Evolutionary conservation across 1,139 yeast species (phyloP).

Genomic region (Saccharomyces hybrid): DNA sequence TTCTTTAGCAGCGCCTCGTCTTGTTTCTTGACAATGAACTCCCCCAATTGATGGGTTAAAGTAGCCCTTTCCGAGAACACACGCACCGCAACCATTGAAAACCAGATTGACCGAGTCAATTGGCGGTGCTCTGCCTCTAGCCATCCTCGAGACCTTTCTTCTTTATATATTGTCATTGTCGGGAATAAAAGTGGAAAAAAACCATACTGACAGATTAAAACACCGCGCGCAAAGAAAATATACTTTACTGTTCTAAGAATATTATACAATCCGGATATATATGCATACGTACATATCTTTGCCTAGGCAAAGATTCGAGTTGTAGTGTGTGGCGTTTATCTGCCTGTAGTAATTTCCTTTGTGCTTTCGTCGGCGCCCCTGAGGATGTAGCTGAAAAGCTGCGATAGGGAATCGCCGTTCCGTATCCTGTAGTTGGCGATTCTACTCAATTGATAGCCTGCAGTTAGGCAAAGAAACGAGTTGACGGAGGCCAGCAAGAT

Average conservation of each 20-base stretch:
- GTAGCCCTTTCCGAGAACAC: slow-evolving; percentile 47
- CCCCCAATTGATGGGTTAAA: slow-evolving; percentile 52
- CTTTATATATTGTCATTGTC: neutral
- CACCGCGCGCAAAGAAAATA: neutral
- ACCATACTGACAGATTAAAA: neutral
- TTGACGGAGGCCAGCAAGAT: slow-evolving; percentile 83
- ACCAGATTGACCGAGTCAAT: neutral
- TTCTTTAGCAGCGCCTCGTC: slow-evolving; percentile 38
- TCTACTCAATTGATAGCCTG: slow-evolving; percentile 74
- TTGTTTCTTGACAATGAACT: slow-evolving; percentile 47
- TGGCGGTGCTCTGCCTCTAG: neutral
- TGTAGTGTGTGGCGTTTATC: neutral
- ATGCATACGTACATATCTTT: neutral
- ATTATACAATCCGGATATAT: neutral
- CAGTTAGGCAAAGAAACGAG: slow-evolving; percentile 85
- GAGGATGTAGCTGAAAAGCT: slow-evolving; percentile 49
- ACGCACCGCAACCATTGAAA: slow-evolving; percentile 38
- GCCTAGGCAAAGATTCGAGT: neutral
- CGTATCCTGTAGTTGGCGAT: slow-evolving; percentile 54
- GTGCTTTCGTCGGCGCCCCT: slow-evolving; percentile 34
- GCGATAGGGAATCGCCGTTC: slow-evolving; percentile 44
- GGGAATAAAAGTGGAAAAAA: neutral
- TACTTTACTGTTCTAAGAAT: neutral
- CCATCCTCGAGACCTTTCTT: neutral
- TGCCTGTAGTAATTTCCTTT: neutral